Evolutionary conservation across 2,329 filamentous ascomycete species (phyloP), one percentile per base, ranked within the genome.

Genomic region (Myriangium duriaei): DNA sequence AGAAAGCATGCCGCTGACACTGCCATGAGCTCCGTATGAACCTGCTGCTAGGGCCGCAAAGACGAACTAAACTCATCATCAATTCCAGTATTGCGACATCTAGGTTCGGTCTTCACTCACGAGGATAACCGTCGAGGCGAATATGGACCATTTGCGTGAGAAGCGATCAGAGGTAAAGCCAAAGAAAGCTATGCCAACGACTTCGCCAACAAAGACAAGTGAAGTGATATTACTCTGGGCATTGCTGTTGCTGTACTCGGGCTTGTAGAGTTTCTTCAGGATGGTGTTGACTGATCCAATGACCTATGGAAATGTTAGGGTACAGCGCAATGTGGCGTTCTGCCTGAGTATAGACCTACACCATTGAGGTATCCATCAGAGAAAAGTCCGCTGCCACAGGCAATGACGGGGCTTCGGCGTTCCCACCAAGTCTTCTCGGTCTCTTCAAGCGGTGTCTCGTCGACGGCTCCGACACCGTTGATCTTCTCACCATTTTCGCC

Each of bases 351-450:
- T n/a, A n/a, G n/a, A n/a, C n/a, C n/a, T n/a, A n/a, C 82, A 52
- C 83, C 85, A 61, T 91, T 88, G 55, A 92, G 73, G 57, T 92
- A 92, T 11, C 84, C 84, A 58, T 92, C 85, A 13, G 81, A 86
- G 58, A 92, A 92, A 2, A 92, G 68, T 51, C 85, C 85, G 36
- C 83, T 81, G 46, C 85, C 85, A 51, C 83, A 91, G 29, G 84
- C 84, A 49, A 91, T 77, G 1, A 84, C 80, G 12, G 83, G 81
- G 67, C 71, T 74, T 19, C 68, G 62, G 35, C 70, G 61, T 45
- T 69, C 62, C 67, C 38, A 40, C 3, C 14, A 16, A 4, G 17
- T 17, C 32, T 40, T 40, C 6, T n/a, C 11, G 21, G 35, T 30
- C 11, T 38, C 7, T n/a, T 26, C 21, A n/a, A 26, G 21, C 21